Conservation (phyloP, 441 rosid genomes). For the Metrosideros polymorpha region DNA sequence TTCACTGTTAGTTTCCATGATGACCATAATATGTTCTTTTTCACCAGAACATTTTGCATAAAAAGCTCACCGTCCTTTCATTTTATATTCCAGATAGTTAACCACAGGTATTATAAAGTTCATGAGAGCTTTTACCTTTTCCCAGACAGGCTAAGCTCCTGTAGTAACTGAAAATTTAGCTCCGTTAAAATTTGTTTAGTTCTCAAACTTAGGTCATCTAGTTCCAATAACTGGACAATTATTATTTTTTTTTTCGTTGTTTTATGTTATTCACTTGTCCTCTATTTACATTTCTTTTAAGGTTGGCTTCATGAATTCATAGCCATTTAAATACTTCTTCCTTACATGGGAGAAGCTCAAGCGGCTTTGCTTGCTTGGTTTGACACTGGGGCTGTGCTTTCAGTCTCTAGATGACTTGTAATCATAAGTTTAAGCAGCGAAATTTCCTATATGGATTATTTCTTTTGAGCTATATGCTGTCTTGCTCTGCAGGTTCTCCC, state of each 20-base stretch:
- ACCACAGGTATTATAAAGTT: neutral
- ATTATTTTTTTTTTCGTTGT: neutral
- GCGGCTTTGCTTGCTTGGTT: neutral
- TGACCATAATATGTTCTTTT: neutral
- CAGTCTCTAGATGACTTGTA: neutral
- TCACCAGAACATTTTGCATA: neutral
- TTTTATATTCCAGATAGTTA: neutral
- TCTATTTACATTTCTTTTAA: neutral
- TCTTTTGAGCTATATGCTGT: neutral
- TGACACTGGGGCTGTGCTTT: neutral
- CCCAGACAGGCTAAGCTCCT: neutral
- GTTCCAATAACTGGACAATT: neutral
- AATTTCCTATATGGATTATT: neutral
- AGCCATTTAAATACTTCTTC: neutral
- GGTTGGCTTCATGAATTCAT: neutral
- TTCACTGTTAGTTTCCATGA: neutral
- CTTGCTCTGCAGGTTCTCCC: neutral
- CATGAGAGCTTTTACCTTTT: neutral
- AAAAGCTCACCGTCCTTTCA: neutral
- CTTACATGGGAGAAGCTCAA: neutral
- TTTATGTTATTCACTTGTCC: neutral
- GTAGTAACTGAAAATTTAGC: neutral
- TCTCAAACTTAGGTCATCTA: neutral
- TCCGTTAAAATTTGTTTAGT: neutral
- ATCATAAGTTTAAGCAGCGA: neutral